phyloP scores from a whole-genome alignment of 768 basidiomycete species.

The Termitomyces sp. region DNA sequence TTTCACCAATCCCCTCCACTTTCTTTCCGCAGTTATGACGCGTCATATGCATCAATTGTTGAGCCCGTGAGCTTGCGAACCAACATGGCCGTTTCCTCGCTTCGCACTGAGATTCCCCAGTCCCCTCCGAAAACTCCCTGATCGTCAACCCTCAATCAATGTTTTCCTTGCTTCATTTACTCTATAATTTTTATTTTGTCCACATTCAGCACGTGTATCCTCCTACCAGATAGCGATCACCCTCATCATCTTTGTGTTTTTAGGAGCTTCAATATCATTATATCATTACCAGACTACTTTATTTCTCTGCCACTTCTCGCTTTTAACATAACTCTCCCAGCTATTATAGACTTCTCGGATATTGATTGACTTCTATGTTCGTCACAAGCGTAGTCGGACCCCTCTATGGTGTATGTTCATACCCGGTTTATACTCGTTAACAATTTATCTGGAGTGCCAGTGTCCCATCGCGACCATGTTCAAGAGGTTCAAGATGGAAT shows the following conservation, averaged over 20 bases:
- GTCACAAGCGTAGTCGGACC: background rate
- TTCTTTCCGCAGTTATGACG: slow-evolving; percentile 3
- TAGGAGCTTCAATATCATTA: background rate
- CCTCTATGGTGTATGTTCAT: background rate
- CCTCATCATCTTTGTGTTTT: background rate
- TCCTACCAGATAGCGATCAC: background rate
- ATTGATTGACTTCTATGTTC: background rate
- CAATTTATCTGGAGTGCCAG: background rate
- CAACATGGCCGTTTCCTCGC: slow-evolving; percentile 40
- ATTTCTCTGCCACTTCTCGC: background rate
- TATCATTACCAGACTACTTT: background rate
- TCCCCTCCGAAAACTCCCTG: slow-evolving; percentile 9
- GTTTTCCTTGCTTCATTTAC: background rate
- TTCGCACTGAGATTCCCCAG: slow-evolving; percentile 36
- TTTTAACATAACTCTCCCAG: background rate
- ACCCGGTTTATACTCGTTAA: background rate
- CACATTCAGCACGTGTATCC: background rate
- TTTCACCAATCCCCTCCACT: slow-evolving; percentile 5
- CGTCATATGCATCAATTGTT: slow-evolving; percentile 9
- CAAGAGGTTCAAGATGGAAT: no score
- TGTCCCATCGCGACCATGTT: background rate
- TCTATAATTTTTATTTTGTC: background rate
- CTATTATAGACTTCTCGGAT: background rate
- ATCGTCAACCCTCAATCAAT: background rate
- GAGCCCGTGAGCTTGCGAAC: slow-evolving; percentile 26